A percentile compares a stretch with the other conserved stretches of the same genome.
These are phyloP conservation scores for Serendipita sp. DNA, from an alignment of 768 basidiomycete genomes.

Conservation along the genomic window DNA sequence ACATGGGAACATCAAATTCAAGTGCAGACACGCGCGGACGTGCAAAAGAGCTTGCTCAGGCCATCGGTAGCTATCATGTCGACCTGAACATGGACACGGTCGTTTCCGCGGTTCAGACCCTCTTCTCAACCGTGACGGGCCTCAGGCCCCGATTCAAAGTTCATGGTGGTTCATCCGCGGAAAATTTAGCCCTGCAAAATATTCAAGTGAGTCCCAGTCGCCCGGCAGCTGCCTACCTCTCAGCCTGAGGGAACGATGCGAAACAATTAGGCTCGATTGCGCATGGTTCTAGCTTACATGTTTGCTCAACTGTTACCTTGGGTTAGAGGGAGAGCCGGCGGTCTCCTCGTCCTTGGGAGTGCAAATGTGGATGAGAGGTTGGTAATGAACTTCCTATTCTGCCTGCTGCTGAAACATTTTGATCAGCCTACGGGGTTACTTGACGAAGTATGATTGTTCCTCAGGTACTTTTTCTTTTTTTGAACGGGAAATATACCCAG, in stretches of 20 bases:
- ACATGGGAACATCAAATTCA: slow-evolving; percentile 98
- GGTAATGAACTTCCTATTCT: slow-evolving; percentile 7
- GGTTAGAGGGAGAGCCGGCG: slow-evolving; percentile 70
- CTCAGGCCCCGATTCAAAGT: slow-evolving; percentile 58
- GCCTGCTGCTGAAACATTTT: not conserved
- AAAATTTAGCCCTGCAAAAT: slow-evolving; percentile 94
- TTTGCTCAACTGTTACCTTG: slow-evolving; percentile 92
- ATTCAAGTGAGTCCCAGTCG: slow-evolving; percentile 47
- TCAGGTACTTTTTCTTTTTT: slow-evolving; percentile 34
- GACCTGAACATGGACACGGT: slow-evolving; percentile 93
- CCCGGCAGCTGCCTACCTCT: not conserved
- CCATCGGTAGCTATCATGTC: slow-evolving; percentile 88
- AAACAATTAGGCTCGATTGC: slow-evolving; percentile 51
- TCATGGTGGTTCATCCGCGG: slow-evolving; percentile 72
- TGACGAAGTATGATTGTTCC: slow-evolving; percentile 96
- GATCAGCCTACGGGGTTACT: slow-evolving; percentile 74
- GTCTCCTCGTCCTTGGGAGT: slow-evolving; percentile 87
- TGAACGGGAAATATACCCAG: not conserved
- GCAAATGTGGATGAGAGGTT: slow-evolving; percentile 98
- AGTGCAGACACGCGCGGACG: slow-evolving; percentile 68
- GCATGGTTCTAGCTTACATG: slow-evolving; percentile 90
- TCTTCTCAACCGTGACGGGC: slow-evolving; percentile 74
- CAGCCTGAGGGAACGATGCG: no score
- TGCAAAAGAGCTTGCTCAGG: slow-evolving; percentile 72
- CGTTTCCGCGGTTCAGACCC: slow-evolving; percentile 64